Conservation (phyloP, 2,329 filamentous ascomycete genomes). For the Cladophialophora exuberans region DNA sequence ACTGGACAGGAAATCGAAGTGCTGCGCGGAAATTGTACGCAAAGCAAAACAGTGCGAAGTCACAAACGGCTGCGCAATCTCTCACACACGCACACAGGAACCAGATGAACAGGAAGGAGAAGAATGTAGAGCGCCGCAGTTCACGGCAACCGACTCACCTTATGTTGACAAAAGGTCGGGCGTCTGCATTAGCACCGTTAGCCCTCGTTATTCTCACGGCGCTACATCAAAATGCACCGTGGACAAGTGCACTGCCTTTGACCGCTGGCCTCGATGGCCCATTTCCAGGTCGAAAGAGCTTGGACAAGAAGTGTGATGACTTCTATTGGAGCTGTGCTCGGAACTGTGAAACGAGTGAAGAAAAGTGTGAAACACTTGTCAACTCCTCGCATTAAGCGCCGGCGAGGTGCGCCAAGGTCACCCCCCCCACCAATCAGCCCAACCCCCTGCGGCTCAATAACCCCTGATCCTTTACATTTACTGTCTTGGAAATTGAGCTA, state of each 20-base stretch:
- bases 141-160: constrained; percentile 9
- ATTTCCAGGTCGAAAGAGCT: neutral
- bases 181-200: neutral
- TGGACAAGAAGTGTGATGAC: constrained; percentile 13
- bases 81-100: neutral
- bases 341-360: constrained; percentile 21
- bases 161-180: constrained; percentile 11
- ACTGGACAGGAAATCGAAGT: no score
- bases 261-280: neutral
- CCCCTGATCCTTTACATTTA: no score
- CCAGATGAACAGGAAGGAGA: neutral
- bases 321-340: constrained; percentile 16
- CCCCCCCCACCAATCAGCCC: neutral
- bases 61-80: no score
- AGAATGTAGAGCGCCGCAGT: neutral
- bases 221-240: constrained; percentile 3
- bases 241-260: constrained; percentile 16
- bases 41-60: no score
- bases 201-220: constrained; percentile 1
- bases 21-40: no score
- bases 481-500: no score
- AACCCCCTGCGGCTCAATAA: neutral
- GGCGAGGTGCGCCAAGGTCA: neutral
- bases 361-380: constrained; percentile 19
- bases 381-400: constrained; percentile 5